Conservation (phyloP, 1,284 basidiomycete genomes). For the Ustilago shanxiensis region DNA sequence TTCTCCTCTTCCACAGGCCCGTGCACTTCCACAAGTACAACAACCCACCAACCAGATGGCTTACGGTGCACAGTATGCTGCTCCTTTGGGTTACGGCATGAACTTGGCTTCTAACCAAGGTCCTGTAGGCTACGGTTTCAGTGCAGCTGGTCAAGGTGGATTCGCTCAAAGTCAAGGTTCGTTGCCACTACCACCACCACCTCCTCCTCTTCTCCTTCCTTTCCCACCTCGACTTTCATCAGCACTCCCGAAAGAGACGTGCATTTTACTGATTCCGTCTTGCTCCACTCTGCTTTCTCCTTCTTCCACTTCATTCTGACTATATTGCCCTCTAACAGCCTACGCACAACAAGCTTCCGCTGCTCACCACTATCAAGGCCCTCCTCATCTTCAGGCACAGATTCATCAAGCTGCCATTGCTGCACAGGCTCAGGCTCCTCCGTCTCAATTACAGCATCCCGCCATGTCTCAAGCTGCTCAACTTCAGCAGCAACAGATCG, state of each 20-base stretch:
- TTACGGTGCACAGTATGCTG: conserved; percentile 62
- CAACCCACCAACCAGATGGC: conserved; percentile 62
- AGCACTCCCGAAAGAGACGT: no score
- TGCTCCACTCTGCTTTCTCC: no score
- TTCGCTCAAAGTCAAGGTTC: conserved; percentile 65
- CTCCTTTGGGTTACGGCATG: conserved; percentile 57
- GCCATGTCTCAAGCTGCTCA: conserved; percentile 63
- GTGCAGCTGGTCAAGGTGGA: conserved; percentile 60
- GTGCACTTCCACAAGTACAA: conserved; percentile 53
- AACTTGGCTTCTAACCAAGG: conserved; percentile 36
- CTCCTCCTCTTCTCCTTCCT: neutral
- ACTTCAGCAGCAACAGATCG: conserved; percentile 64
- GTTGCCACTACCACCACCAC: conserved; percentile 14
- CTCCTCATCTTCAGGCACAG: conserved; percentile 59
- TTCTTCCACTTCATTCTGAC: neutral
- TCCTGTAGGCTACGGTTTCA: conserved; percentile 55
- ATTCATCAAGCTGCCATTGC: conserved; percentile 65
- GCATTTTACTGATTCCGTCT: no score
- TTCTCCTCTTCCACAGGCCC: conserved; percentile 41
- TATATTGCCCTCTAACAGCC: conserved; percentile 24
- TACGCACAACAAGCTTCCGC: conserved; percentile 57
- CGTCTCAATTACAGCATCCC: conserved; percentile 65
- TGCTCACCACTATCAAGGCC: conserved; percentile 42
- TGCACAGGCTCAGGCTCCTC: conserved; percentile 62
- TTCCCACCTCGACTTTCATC: no score